Percentiles rank a stretch among this genome's conserved stretches.
Evolutionary conservation across 768 basidiomycete species (phyloP).

Genomic region (Lentinus tigrinus): DNA sequence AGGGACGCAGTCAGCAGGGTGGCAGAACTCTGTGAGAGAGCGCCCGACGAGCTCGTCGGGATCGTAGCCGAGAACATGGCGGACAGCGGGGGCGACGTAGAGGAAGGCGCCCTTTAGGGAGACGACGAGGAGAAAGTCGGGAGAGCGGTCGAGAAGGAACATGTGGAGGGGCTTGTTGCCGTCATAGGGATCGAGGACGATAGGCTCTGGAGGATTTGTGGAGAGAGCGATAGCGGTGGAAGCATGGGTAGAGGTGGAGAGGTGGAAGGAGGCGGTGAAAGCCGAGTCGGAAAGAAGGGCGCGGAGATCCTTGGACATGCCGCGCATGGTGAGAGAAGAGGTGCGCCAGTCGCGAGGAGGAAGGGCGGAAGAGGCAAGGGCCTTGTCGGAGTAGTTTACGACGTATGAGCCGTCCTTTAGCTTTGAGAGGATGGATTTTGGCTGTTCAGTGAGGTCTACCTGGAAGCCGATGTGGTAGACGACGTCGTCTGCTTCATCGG

Average conservation of each 20-base stretch:
- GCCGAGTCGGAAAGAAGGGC: slow-evolving; percentile 43
- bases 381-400: slow-evolving; percentile 50
- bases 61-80: slow-evolving; percentile 80
- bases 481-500: slow-evolving; percentile 64
- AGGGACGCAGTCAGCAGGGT: slow-evolving; percentile 87
- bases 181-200: slow-evolving; percentile 28
- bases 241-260: slow-evolving; percentile 33
- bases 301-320: slow-evolving; percentile 54
- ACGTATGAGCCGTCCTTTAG: slow-evolving; percentile 76
- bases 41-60: slow-evolving; percentile 81
- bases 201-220: slow-evolving; percentile 6
- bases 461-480: slow-evolving; percentile 95
- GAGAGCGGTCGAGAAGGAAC: slow-evolving; percentile 57
- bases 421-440: slow-evolving; percentile 77
- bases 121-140: slow-evolving; percentile 88
- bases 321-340: slow-evolving; percentile 28
- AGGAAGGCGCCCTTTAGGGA: slow-evolving; percentile 91
- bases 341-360: slow-evolving; percentile 33
- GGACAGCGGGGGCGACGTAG: slow-evolving; percentile 84
- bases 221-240: slow-evolving; percentile 18
- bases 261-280: slow-evolving; percentile 48
- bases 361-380: slow-evolving; percentile 14
- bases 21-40: slow-evolving; percentile 78
- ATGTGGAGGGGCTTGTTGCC: slow-evolving; percentile 51
- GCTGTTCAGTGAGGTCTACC: slow-evolving; percentile 87